Evolutionary conservation across 1,284 basidiomycete species (phyloP).

Genomic region (Ceratobasidium sp.): DNA sequence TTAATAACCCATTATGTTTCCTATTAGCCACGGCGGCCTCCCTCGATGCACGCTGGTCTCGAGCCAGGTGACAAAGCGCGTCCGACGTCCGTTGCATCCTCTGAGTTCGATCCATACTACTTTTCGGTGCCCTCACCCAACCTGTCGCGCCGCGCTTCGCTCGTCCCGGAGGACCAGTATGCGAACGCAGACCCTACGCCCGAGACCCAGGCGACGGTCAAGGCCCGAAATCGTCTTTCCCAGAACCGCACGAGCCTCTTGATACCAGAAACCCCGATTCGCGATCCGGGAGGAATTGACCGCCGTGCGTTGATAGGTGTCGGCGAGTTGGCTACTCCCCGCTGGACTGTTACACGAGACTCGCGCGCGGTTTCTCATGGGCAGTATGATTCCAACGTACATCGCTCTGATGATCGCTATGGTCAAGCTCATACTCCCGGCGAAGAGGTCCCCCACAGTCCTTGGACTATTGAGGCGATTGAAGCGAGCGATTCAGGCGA

Average conservation of each 20-base stretch:
- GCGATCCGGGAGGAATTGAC: constrained; percentile 86
- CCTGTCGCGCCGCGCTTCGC: constrained; percentile 67
- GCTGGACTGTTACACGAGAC: constrained; percentile 70
- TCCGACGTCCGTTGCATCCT: constrained; percentile 68
- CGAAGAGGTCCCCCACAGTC: constrained; percentile 58
- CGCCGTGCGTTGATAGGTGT: constrained; percentile 90
- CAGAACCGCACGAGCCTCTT: constrained; percentile 34
- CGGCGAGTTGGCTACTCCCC: constrained; percentile 96
- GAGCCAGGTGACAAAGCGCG: constrained; percentile 29
- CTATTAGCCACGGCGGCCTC: constrained; percentile 1
- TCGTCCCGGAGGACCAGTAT: constrained; percentile 54
- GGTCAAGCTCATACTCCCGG: constrained; percentile 20
- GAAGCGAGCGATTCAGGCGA: constrained; percentile 76
- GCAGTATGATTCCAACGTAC: constrained; percentile 5
- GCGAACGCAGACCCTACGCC: constrained; percentile 48
- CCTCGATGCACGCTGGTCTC: constrained; percentile 4
- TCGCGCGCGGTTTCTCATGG: constrained; percentile 50
- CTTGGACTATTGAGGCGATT: constrained; percentile 86
- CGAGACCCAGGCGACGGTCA: constrained; percentile 16
- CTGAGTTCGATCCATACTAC: constrained; percentile 80
- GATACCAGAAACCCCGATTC: constrained; percentile 67
- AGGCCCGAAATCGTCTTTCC: constrained; percentile 26
- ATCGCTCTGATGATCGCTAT: constrained; percentile 21
- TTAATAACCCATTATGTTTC: background rate
- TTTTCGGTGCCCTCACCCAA: constrained; percentile 73